Percentiles rank a stretch among this genome's conserved stretches.
Evolutionary conservation across 352 stramenopile genomes (phyloP).

Genomic region (Pythium dissotocum): DNA sequence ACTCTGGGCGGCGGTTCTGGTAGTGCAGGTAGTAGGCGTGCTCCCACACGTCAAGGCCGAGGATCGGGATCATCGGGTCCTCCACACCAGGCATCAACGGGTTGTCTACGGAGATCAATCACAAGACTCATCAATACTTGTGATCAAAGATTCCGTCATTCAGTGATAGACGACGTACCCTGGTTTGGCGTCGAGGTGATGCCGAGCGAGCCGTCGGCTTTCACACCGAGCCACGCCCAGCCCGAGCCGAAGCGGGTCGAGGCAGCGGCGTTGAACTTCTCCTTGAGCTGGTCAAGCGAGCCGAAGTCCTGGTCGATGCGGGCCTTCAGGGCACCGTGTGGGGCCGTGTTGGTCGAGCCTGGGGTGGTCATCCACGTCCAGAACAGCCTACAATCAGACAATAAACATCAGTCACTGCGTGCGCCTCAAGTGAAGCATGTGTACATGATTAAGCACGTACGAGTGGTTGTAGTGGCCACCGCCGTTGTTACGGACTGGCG

Average conservation of each 20-base stretch:
- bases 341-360: conserved; percentile 77
- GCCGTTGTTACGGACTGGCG: conserved; percentile 82
- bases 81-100: conserved; percentile 82
- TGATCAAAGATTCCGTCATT: background rate
- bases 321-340: conserved; percentile 78
- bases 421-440: background rate
- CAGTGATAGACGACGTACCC: conserved; percentile 32
- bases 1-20: conserved; percentile 95
- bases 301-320: conserved; percentile 90
- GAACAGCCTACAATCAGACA: conserved; percentile 63
- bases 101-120: conserved; percentile 49
- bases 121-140: conserved; percentile 3
- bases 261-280: conserved; percentile 88
- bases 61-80: conserved; percentile 89
- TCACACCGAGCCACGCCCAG: conserved; percentile 90
- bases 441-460: conserved; percentile 24
- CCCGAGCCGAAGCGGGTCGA: conserved; percentile 89
- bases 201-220: conserved; percentile 89
- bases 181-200: conserved; percentile 97
- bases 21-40: conserved; percentile 97
- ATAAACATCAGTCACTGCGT: background rate
- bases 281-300: conserved; percentile 88
- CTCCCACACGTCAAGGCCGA: conserved; percentile 96
- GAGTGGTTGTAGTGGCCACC: conserved; percentile 86
- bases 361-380: conserved; percentile 91